Percentiles rank a stretch among this genome's conserved stretches.
phyloP scores from a whole-genome alignment of 2,329 filamentous ascomycete species.

The Clonostachys chloroleuca region DNA sequence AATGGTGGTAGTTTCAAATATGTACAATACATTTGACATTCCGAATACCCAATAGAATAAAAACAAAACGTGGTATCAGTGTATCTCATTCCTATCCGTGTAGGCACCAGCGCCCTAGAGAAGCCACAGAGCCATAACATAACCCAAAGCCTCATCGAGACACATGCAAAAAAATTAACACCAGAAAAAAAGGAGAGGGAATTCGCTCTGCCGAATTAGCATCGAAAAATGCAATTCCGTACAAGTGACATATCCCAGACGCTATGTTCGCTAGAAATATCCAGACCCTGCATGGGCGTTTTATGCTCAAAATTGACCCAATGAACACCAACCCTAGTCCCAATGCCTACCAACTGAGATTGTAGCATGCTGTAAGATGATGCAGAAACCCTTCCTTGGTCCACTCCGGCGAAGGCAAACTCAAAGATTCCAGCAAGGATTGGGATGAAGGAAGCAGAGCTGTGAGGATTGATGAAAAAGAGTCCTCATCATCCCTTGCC shows the following conservation, averaged over 20 bases:
- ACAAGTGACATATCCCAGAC: background rate
- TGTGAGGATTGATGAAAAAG: constrained; percentile 49
- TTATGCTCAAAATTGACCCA: background rate
- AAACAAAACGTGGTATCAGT: background rate
- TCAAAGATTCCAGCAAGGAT: constrained; percentile 61
- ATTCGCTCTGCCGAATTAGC: too few species aligned
- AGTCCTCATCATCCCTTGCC: constrained; percentile 48
- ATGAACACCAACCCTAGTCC: background rate
- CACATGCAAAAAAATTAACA: background rate
- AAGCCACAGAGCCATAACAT: too few species aligned
- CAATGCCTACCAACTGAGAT: constrained; percentile 37
- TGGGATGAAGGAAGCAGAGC: constrained; percentile 51
- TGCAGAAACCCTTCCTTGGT: constrained; percentile 62
- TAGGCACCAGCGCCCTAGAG: background rate
- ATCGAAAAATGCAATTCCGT: background rate
- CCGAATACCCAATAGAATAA: too few species aligned
- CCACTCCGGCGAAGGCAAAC: constrained; percentile 59
- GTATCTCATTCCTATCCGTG: background rate
- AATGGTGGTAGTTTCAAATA: background rate
- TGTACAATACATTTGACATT: constrained; percentile 4
- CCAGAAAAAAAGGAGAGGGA: background rate
- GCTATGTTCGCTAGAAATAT: background rate
- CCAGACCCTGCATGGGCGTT: background rate
- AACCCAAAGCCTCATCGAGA: too few species aligned
- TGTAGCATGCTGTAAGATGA: constrained; percentile 57